A percentile compares a stretch with the other conserved stretches of the same genome.
Conservation (phyloP, 805 yeast genomes). For the Diddensiella transvaalensis region DNA sequence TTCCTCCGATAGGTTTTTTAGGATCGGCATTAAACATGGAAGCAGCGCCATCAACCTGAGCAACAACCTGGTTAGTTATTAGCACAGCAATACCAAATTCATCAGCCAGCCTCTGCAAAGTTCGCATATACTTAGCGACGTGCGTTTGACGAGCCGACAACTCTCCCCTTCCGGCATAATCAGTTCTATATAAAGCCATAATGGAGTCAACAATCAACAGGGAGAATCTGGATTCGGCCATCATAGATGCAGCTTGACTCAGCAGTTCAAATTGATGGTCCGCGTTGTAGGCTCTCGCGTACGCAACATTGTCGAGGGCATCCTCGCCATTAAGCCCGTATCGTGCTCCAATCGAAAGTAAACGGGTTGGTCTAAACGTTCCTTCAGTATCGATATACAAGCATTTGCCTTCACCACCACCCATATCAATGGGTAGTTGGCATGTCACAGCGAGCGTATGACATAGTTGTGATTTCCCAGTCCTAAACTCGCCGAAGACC, state of each 20-base stretch:
- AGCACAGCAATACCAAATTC: conserved; percentile 97
- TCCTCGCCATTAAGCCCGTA: conserved; percentile 90
- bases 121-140: conserved; percentile 89
- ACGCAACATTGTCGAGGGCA: conserved; percentile 95
- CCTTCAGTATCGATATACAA: conserved; percentile 96
- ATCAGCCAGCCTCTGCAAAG: conserved; percentile 89
- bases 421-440: conserved; percentile 92
- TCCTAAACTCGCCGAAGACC: conserved; percentile 94
- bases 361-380: conserved; percentile 88
- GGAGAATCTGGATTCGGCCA: conserved; percentile 91
- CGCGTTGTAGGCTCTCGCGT: conserved; percentile 95
- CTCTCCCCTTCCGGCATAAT: conserved; percentile 93
- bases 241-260: conserved; percentile 89
- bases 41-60: conserved; percentile 88
- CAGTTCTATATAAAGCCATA: conserved; percentile 95
- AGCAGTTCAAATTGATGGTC: conserved; percentile 89
- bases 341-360: conserved; percentile 84
- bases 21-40: conserved; percentile 89
- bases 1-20: conserved; percentile 97
- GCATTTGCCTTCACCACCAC: conserved; percentile 98
- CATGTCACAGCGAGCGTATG: conserved; percentile 97
- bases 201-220: conserved; percentile 92
- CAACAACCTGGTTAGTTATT: conserved; percentile 94
- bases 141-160: conserved; percentile 91
- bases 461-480: conserved; percentile 95